Base-by-base conservation (phyloP, 1,284 basidiomycete species). In the Anthracocystis setariae region DNA sequence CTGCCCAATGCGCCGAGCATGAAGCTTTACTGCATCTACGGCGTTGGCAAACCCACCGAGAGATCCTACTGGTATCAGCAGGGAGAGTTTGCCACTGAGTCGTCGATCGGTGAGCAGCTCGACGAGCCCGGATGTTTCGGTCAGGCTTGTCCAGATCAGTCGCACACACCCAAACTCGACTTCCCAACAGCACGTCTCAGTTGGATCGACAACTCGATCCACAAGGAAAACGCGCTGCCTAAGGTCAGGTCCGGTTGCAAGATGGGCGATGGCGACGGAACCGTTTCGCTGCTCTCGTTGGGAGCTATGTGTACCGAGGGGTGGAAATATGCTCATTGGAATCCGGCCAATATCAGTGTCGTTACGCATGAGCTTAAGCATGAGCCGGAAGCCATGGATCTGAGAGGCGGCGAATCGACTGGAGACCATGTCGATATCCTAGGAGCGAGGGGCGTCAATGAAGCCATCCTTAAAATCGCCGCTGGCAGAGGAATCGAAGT, bases 1-100 rank as follows among this genome's bases (percentile, higher is more conserved):
- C 61, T 82, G n/a, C 95, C 95, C 0, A 85, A 90, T 48, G 95
- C 95, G 0, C 94, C 94, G 0, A 91, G 90, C 46, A 92, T 97
- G 90, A 94, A 91, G 82, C 89, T 97, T 21, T 92, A 90, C 84
- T 98, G 95, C 76, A 87, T 94, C 9, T 98, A 98, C 83, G 96
- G 95, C 0, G 90, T 93, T 72, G 96, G 96, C 20, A 98, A 98
- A 82, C 91, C 94, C 75, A 98, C 96, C 0, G 96, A 97, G 87
- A 91, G 90, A 45, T 77, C 57, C 40, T 81, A 81, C 58, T 80
- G 71, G 74, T 77, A 79, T 47, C 57, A 69, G 53, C 69, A 74
- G 29, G 77, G 77, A 10, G 70, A 73, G n/a, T 77, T 47, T 44
- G 64, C 67, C 13, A 58, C 65, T 5, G 64, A 63, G 23, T 39